phyloP scores from a whole-genome alignment of 176 grass and related monocot genomes.

The Raddia guianensis region DNA sequence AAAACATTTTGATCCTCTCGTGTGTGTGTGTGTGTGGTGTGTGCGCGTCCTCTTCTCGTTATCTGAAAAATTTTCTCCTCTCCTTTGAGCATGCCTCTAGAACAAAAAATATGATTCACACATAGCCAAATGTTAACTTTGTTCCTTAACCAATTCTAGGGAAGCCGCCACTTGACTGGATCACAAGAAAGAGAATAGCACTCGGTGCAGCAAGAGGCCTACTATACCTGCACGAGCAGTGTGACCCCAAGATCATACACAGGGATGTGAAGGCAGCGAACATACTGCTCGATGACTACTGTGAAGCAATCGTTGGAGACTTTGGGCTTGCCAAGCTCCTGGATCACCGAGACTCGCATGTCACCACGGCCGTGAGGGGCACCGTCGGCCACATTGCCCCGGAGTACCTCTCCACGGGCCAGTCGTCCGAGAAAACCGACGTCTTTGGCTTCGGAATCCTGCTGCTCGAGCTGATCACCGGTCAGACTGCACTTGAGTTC shows the following conservation, averaged over 20 bases:
- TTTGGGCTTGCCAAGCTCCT: constrained; percentile 90
- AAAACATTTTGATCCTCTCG: neutral
- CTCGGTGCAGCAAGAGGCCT: constrained; percentile 76
- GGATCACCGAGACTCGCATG: constrained; percentile 80
- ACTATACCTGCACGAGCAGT: constrained; percentile 88
- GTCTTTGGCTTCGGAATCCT: constrained; percentile 89
- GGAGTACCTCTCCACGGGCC: constrained; percentile 84
- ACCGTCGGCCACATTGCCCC: constrained; percentile 89
- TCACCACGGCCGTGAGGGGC: constrained; percentile 80
- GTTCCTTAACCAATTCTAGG: constrained; percentile 45
- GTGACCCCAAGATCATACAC: constrained; percentile 92
- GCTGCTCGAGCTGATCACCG: constrained; percentile 78
- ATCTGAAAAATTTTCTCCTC: neutral
- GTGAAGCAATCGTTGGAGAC: constrained; percentile 77
- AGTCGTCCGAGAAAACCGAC: constrained; percentile 92
- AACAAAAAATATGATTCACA: constrained; percentile 19
- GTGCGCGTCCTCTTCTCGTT: neutral
- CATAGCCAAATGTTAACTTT: constrained; percentile 32
- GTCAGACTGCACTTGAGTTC: constrained; percentile 75
- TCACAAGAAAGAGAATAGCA: constrained; percentile 77
- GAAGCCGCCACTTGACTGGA: constrained; percentile 81
- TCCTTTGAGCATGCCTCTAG: neutral
- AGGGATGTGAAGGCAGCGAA: constrained; percentile 91
- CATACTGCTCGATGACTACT: constrained; percentile 73
- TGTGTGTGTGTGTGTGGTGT: neutral